phyloP scores from a whole-genome alignment of 2,329 filamentous ascomycete species.

The Ilyonectria robusta region DNA sequence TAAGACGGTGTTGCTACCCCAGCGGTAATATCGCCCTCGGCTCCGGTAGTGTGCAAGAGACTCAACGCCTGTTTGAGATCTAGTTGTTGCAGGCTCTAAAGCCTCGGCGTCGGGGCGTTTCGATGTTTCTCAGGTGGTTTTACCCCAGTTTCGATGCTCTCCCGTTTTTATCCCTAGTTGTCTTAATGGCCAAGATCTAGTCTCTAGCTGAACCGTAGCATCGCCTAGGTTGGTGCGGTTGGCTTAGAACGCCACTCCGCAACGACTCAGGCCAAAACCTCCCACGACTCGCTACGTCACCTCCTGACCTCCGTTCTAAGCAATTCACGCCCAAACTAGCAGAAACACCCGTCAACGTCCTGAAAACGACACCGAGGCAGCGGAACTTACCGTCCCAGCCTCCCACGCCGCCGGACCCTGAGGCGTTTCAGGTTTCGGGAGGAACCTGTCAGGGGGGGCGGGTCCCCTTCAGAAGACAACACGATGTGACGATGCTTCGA shows the following conservation, averaged over 20 bases:
- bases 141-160: background rate
- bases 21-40: background rate
- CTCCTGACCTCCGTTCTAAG: constrained; percentile 10
- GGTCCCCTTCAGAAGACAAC: constrained; percentile 26
- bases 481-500: constrained; percentile 21
- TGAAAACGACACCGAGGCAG: constrained; percentile 1
- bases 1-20: background rate
- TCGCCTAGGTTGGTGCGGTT: constrained; percentile 12
- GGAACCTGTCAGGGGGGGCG: constrained; percentile 32
- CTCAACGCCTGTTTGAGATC: background rate
- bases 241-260: constrained; percentile 9
- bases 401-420: constrained; percentile 32
- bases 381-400: constrained; percentile 19
- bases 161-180: background rate
- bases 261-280: constrained; percentile 3
- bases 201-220: constrained; percentile 13
- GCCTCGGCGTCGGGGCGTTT: background rate
- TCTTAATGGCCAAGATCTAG: background rate
- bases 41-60: background rate
- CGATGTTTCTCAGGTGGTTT: constrained; percentile 2
- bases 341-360: background rate
- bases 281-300: background rate
- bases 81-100: background rate
- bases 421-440: constrained; percentile 48
- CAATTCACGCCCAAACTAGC: background rate